Evolutionary conservation across 345 rosid genomes (phyloP), one percentile per base, ranked within the genome.

Genomic region (Anastatica hierochuntica): DNA sequence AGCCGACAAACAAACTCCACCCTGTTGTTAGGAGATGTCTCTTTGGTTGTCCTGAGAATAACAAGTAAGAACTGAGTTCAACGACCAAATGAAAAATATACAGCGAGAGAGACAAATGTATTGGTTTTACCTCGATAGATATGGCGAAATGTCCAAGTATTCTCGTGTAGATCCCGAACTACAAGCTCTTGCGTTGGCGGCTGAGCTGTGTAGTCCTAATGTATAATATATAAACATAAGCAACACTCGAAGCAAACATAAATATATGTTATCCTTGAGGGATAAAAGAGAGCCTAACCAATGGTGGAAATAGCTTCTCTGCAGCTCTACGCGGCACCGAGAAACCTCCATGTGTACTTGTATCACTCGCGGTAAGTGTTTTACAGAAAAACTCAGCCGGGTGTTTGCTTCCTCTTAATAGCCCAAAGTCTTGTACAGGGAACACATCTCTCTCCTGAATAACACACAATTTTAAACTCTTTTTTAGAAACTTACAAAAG

Each of bases 331-430:
- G 86, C 43, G 99, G 99, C 59, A 94, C 97, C 0, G 99, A 94
- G 76, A 94, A 94, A 57, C 99, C 99, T 55, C 99, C 99, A 63
- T 94, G 99, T 11, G 99, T 94, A 46, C 99, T 94, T 23, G 95
- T 94, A 60, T 94, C 99, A 63, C 98, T 92, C 24, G 98, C 96
- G 3, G 95, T 92, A 46, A 92, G 74, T 5, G 83, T 88, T 70
- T 94, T 94, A 73, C 99, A 94, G 83, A 94, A 94, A 72, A 83
- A 83, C 50, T 88, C 97, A 58, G 70, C 73, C 17, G 99, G 99
- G 67, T 94, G 99, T 63, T 83, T 94, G 73, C 77, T 88, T 37
- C 73, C 71, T 67, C 78, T 85, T 29, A 51, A 1, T 16, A 88
- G 39, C 34, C 97, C 97, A 74, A 85, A 85, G 72, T 88, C 87